These are phyloP conservation scores for Glarea lozoyensis DNA, from an alignment of 495 filamentous ascomycete species.

Conservation along the genomic window DNA sequence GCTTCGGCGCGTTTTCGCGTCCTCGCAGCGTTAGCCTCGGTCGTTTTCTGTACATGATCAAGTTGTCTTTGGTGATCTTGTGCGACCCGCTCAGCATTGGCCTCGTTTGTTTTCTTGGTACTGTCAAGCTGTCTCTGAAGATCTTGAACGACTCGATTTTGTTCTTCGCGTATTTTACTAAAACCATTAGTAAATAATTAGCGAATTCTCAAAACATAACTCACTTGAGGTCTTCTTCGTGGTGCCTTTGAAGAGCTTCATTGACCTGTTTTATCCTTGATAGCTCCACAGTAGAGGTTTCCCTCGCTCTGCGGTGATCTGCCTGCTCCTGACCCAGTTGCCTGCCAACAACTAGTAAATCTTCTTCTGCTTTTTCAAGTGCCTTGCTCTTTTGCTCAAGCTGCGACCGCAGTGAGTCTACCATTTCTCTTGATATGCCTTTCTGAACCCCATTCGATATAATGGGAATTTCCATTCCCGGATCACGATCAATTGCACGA, in stretches of 20 bases:
- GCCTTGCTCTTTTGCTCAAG: constrained; percentile 62
- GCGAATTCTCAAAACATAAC: background rate
- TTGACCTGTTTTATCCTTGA: constrained; percentile 57
- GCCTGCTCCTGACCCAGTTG: constrained; percentile 70
- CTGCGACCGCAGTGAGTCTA: constrained; percentile 74
- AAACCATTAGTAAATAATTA: constrained; percentile 5
- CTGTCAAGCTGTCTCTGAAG: constrained; percentile 23
- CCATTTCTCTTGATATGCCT: constrained; percentile 71
- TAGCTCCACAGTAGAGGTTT: constrained; percentile 55
- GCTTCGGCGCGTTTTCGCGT: constrained; percentile 23
- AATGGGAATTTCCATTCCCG: constrained; percentile 72
- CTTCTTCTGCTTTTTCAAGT: constrained; percentile 58
- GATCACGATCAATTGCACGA: constrained; percentile 85
- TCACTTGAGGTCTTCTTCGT: constrained; percentile 40
- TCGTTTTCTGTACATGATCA: constrained; percentile 27
- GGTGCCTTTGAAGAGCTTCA: constrained; percentile 60
- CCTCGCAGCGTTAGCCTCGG: constrained; percentile 34
- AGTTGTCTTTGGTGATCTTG: constrained; percentile 18
- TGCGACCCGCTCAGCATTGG: constrained; percentile 29
- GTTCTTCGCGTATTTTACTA: constrained; percentile 35
- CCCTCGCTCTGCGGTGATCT: constrained; percentile 64
- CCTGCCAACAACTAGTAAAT: constrained; percentile 55
- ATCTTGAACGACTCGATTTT: constrained; percentile 18
- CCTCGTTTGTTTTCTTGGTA: constrained; percentile 28
- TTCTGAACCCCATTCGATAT: constrained; percentile 71